Evolutionary conservation across 805 yeast genomes (phyloP).

Genomic region (Maudiozyma serrabonitensis): DNA sequence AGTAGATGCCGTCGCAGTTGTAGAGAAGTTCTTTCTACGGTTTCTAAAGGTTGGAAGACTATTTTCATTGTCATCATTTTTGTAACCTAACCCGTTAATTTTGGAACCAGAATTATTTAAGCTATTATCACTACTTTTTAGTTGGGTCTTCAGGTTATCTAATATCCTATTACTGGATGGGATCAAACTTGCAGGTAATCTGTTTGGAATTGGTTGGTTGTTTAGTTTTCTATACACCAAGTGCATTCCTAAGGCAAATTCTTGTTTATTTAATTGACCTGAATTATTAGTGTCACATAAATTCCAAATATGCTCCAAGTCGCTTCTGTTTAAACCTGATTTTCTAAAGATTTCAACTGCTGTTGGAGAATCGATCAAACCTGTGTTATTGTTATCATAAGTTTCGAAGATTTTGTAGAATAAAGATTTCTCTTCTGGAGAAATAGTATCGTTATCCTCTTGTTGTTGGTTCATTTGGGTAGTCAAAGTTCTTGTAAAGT

Average conservation of each 20-base stretch:
- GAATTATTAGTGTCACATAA: slow-evolving; percentile 73
- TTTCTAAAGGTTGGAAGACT: slow-evolving; percentile 63
- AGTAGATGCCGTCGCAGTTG: neutral
- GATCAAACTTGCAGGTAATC: slow-evolving; percentile 77
- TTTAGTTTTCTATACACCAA: slow-evolving; percentile 82
- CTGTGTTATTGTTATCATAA: slow-evolving; percentile 65
- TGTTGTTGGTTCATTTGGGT: slow-evolving; percentile 11
- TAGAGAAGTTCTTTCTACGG: slow-evolving; percentile 10
- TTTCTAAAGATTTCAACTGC: slow-evolving; percentile 85
- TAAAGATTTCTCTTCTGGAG: slow-evolving; percentile 76
- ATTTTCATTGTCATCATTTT: slow-evolving; percentile 70
- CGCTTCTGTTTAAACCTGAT: slow-evolving; percentile 78
- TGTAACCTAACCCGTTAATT: slow-evolving; percentile 41
- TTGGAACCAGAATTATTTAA: slow-evolving; percentile 12
- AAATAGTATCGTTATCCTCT: slow-evolving; percentile 51
- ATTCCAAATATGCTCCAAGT: slow-evolving; percentile 86
- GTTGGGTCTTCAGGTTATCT: slow-evolving; percentile 56
- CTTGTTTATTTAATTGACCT: slow-evolving; percentile 79
- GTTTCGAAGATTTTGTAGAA: slow-evolving; percentile 83
- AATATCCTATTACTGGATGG: slow-evolving; percentile 78
- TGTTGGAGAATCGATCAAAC: slow-evolving; percentile 66
- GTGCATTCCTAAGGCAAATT: slow-evolving; percentile 96
- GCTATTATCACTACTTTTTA: slow-evolving; percentile 15
- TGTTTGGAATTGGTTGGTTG: slow-evolving; percentile 74
- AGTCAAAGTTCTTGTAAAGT: slow-evolving; percentile 27